These are phyloP conservation scores for Corymbia calophylla DNA, from an alignment of 441 rosid species.

Conservation along the genomic window DNA sequence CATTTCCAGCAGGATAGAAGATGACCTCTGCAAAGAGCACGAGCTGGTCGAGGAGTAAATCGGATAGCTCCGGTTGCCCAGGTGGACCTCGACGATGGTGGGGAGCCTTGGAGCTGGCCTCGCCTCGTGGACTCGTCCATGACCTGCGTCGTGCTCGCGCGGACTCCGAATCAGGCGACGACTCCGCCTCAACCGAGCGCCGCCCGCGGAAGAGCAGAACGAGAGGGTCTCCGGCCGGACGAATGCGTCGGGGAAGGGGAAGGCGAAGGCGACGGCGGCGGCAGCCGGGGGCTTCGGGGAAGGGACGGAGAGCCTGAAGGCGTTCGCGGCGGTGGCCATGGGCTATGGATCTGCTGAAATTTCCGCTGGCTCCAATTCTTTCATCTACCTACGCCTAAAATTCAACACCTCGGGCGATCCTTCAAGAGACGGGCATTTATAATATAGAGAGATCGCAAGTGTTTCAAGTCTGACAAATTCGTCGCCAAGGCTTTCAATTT, in stretches of 20 bases:
- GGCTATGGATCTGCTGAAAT: background rate
- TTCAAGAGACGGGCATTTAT: accelerated
- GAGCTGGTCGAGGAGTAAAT: constrained; percentile 72
- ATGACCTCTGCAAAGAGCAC: constrained; percentile 68
- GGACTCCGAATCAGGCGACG: constrained; percentile 16
- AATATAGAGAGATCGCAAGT: too few species aligned
- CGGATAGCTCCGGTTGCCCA: constrained; percentile 88
- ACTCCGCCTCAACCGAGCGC: constrained; percentile 9
- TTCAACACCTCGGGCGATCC: too few species aligned
- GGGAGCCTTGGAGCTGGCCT: constrained; percentile 31
- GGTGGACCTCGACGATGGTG: constrained; percentile 75
- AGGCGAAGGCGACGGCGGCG: background rate
- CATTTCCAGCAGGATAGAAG: background rate
- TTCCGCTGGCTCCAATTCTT: too few species aligned
- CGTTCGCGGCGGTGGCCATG: constrained; percentile 52
- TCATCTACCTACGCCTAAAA: too few species aligned
- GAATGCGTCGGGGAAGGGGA: constrained; percentile 7
- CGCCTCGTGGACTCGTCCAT: constrained; percentile 41
- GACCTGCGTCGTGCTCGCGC: constrained; percentile 46
- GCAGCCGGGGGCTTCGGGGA: constrained; percentile 12
- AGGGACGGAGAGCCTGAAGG: constrained; percentile 34
- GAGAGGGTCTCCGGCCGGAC: constrained; percentile 21
- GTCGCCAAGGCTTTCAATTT: too few species aligned
- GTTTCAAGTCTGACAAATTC: too few species aligned
- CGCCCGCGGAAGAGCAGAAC: constrained; percentile 16